These are phyloP conservation scores for Benincasa hispida DNA, from an alignment of 306 rosid genomes.

Conservation along the genomic window DNA sequence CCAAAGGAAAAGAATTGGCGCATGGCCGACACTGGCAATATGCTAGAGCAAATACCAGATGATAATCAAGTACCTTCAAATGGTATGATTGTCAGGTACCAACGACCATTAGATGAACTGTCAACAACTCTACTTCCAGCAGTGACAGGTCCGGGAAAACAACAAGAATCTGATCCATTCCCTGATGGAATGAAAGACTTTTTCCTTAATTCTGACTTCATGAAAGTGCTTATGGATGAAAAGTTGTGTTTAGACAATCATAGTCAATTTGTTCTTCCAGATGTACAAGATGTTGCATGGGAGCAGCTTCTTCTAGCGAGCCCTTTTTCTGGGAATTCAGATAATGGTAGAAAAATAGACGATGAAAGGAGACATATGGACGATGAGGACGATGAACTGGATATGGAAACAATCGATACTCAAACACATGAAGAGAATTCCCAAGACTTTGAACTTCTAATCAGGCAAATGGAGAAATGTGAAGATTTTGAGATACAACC, in stretches of 20 bases:
- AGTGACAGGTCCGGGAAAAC: slow-evolving; percentile 17
- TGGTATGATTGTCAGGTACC: slow-evolving; percentile 56
- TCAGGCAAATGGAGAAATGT: slow-evolving; percentile 41
- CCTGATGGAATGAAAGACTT: slow-evolving; percentile 45
- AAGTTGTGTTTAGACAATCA: slow-evolving; percentile 32
- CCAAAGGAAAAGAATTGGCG: slow-evolving; percentile 81
- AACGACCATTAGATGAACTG: slow-evolving; percentile 37
- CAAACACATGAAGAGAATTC: slow-evolving; percentile 17
- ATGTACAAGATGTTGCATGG: slow-evolving; percentile 55
- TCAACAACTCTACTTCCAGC: slow-evolving; percentile 20
- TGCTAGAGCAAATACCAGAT: slow-evolving; percentile 32
- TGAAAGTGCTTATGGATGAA: slow-evolving; percentile 75
- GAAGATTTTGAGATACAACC: slow-evolving; percentile 17
- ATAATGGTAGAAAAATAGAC: slow-evolving; percentile 26
- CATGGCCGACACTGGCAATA: slow-evolving; percentile 35
- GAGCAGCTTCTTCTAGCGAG: slow-evolving; percentile 51
- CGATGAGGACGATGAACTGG: slow-evolving; percentile 28
- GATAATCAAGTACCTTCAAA: slow-evolving; percentile 29
- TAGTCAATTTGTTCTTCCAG: slow-evolving; percentile 46
- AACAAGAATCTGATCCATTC: slow-evolving; percentile 28
- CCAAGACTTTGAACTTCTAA: slow-evolving; percentile 26
- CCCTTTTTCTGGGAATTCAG: slow-evolving; percentile 25
- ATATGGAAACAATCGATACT: slow-evolving; percentile 23
- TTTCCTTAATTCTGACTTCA: slow-evolving; percentile 53
- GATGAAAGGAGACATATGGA: slow-evolving; percentile 14